Percentiles rank a stretch among this genome's conserved stretches.
These are phyloP conservation scores for Linum trigynum DNA, from an alignment of 345 rosid genomes.

Conservation along the genomic window DNA sequence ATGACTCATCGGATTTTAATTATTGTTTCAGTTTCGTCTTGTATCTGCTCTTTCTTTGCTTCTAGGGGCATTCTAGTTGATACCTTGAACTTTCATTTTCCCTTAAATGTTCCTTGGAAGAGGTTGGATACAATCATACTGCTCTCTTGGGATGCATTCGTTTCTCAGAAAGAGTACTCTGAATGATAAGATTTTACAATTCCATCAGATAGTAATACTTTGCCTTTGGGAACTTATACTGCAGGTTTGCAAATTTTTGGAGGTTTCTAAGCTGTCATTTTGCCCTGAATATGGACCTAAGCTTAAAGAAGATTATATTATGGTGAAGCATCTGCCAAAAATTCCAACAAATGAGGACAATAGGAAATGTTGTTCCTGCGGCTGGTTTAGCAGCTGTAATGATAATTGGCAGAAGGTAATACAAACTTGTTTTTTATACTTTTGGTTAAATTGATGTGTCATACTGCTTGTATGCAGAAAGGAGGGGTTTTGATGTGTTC, in stretches of 20 bases:
- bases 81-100: too few relatives aligned
- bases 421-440: conserved; percentile 6
- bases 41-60: too few relatives aligned
- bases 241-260: conserved; percentile 98
- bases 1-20: background rate
- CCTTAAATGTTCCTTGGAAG: too few relatives aligned
- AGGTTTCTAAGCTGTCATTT: conserved; percentile 92
- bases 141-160: background rate
- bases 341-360: conserved; percentile 51
- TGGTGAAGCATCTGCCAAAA: conserved; percentile 87
- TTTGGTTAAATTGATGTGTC: background rate
- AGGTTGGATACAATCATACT: background rate
- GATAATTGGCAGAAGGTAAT: conserved; percentile 98
- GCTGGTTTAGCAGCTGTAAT: conserved; percentile 80
- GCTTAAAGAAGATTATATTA: conserved; percentile 84
- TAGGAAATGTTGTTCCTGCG: conserved; percentile 56
- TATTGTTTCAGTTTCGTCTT: background rate
- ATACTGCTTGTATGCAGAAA: background rate
- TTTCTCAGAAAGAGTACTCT: background rate
- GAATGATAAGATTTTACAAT: background rate
- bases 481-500: background rate
- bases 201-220: conserved; percentile 7
- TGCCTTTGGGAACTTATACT: conserved; percentile 10
- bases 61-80: too few relatives aligned
- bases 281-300: conserved; percentile 93